Evolutionary conservation across 2,329 filamentous ascomycete genomes (phyloP).

Genomic region (Westerdykella ornata): DNA sequence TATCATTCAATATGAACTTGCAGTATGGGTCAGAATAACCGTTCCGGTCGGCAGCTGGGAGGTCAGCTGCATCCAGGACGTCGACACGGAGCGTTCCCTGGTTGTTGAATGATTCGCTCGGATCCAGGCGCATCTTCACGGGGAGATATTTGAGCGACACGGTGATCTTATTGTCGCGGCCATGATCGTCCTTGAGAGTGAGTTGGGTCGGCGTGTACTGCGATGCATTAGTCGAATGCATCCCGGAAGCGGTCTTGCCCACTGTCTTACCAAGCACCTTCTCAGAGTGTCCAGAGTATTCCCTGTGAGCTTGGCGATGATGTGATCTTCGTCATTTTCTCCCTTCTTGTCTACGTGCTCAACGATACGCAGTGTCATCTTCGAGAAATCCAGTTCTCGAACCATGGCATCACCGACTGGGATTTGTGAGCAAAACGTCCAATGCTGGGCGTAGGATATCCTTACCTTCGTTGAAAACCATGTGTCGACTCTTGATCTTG

Average conservation of each 20-base stretch:
- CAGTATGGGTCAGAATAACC: slow-evolving; percentile 96
- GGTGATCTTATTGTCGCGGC: slow-evolving; percentile 69
- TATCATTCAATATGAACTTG: slow-evolving; percentile 84
- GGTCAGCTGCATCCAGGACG: slow-evolving; percentile 73
- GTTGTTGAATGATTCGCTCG: slow-evolving; percentile 97
- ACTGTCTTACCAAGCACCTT: slow-evolving; percentile 76
- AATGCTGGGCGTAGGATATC: neutral
- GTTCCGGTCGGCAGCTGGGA: slow-evolving; percentile 92
- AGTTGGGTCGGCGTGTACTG: slow-evolving; percentile 86
- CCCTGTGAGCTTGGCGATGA: slow-evolving; percentile 74
- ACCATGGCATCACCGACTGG: slow-evolving; percentile 84
- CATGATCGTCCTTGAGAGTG: slow-evolving; percentile 70
- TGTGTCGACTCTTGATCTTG: slow-evolving; percentile 60
- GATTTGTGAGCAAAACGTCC: slow-evolving; percentile 17
- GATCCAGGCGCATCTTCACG: slow-evolving; percentile 86
- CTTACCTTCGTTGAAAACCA: slow-evolving; percentile 74
- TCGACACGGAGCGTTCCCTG: slow-evolving; percentile 95
- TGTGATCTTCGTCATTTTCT: slow-evolving; percentile 62
- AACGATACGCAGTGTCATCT: slow-evolving; percentile 78
- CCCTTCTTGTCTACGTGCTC: slow-evolving; percentile 70
- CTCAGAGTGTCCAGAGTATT: slow-evolving; percentile 82
- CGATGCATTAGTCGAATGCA: slow-evolving; percentile 9
- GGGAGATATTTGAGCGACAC: slow-evolving; percentile 94
- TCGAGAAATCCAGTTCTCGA: slow-evolving; percentile 93
- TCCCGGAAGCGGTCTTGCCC: too few relatives aligned